Evolutionary conservation across 371 early-diverging fungal species (phyloP), one percentile per base, ranked within the genome.

Genomic region (Chytridium lagenaria): DNA sequence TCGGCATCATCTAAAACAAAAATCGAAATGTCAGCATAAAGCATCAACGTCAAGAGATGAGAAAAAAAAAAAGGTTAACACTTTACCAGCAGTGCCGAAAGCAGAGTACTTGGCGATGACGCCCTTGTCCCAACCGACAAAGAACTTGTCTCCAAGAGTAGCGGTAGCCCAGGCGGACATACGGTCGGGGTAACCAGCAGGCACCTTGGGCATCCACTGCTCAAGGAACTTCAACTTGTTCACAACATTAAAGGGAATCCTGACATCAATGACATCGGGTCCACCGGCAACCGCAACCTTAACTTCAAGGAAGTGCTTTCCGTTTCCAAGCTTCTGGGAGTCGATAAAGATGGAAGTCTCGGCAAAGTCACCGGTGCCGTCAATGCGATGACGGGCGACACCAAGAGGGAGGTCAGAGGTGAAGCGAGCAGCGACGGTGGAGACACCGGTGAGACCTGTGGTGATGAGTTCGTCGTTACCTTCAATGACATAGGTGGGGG

Each of bases 171-270:
- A 55, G 26, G 26, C 22, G 23, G 57, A 7, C 16, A 55, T 5
- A 10, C 26, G 7, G 10, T 30, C 30, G 15, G 16, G 3, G 7
- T 34, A 15, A 10, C 61, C 61, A 34, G 36, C 61, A 34, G 61
- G 61, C n/a, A 37, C 3, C 7, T 7, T 37, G 12, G 61, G 61
- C 34, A 33, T 15, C 61, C 34, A 61, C 19, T 31, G 31, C 7
- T 37, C 37, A 31, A 34, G 10, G 36, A 34, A 34, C 61, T 61
- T 28, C 34, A 61, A 5, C 61, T 61, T 61, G 61, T 61, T 61
- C 36, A 33, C 37, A 37, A 61, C 61, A 12, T 7, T 61, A 34
- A 61, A 61, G 26, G 57, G 22, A 30, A 55, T 23, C 12, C 10
- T 61, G 61, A 15, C 23, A 23, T 3, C 3, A 37, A 61, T 12